Evolutionary conservation across 768 basidiomycete genomes (phyloP).

Genomic region (Gymnopilus dilepis): DNA sequence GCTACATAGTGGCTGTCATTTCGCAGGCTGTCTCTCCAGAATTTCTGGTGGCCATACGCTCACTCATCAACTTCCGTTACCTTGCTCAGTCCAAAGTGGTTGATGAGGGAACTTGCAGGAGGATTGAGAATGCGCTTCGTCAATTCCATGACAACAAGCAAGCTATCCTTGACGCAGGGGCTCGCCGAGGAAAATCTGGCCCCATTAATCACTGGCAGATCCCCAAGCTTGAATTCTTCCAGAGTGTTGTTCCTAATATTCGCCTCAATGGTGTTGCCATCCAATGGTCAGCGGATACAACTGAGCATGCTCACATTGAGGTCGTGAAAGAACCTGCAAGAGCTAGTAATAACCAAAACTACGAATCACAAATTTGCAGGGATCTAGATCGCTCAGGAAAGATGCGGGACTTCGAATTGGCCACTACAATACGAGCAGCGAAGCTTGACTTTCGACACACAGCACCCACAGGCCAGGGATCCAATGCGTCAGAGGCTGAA

Average conservation of each 20-base stretch:
- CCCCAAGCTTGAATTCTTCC: conserved; percentile 47
- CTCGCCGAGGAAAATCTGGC: conserved; percentile 28
- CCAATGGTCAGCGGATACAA: conserved; percentile 42
- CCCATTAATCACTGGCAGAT: conserved; percentile 43
- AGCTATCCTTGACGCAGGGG: conserved; percentile 34
- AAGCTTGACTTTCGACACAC: neutral
- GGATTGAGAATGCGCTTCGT: conserved; percentile 26
- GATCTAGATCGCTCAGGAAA: conserved; percentile 38
- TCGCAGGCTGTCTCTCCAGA: conserved; percentile 33
- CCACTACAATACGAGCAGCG: conserved; percentile 22
- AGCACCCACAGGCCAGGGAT: too few species aligned
- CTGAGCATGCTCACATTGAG: conserved; percentile 37
- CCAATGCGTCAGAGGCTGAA: too few species aligned
- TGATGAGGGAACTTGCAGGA: conserved; percentile 19
- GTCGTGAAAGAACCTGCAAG: conserved; percentile 37
- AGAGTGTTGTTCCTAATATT: conserved; percentile 35
- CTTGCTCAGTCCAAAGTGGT: conserved; percentile 37
- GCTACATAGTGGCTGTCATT: conserved; percentile 39
- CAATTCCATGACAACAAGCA: conserved; percentile 43
- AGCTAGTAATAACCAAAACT: conserved; percentile 37
- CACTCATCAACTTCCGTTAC: conserved; percentile 44
- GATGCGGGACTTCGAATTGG: conserved; percentile 33
- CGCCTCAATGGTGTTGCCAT: conserved; percentile 32
- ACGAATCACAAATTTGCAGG: conserved; percentile 38
- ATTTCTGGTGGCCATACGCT: conserved; percentile 38